These are phyloP conservation scores for Liriodendron chinense DNA, from an alignment of 164 flowering plant species.

Conservation along the genomic window DNA sequence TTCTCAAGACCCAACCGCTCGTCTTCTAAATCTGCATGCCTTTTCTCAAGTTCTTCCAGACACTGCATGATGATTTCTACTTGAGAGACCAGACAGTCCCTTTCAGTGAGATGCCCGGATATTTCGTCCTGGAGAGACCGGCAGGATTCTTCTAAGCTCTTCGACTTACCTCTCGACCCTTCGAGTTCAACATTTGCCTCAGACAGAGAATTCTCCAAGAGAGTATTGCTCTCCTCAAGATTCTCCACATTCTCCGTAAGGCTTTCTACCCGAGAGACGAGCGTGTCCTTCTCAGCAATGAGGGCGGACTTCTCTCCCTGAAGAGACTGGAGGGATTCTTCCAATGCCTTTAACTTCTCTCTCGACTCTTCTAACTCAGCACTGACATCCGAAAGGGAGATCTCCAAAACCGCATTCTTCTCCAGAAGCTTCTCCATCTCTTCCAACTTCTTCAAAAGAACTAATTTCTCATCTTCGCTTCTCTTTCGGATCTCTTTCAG, in stretches of 20 bases:
- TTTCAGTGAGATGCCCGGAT: slow-evolving; percentile 52
- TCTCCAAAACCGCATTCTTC: slow-evolving; percentile 42
- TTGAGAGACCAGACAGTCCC: slow-evolving; percentile 39
- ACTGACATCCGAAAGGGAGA: slow-evolving; percentile 47
- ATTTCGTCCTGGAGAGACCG: slow-evolving; percentile 58
- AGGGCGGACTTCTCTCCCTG: slow-evolving; percentile 60
- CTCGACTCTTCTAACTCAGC: slow-evolving; percentile 45
- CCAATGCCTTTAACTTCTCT: slow-evolving; percentile 43
- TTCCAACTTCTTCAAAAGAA: slow-evolving; percentile 48
- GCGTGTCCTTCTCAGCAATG: slow-evolving; percentile 55
- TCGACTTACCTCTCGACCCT: slow-evolving; percentile 52
- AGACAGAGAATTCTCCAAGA: slow-evolving; percentile 61
- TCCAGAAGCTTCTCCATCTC: slow-evolving; percentile 48
- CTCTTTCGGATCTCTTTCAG: slow-evolving; percentile 50
- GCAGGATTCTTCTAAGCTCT: slow-evolving; percentile 65
- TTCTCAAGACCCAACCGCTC: slow-evolving; percentile 50
- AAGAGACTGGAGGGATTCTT: slow-evolving; percentile 52
- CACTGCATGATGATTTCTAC: slow-evolving; percentile 46
- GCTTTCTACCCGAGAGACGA: slow-evolving; percentile 60
- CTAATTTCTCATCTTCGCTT: slow-evolving; percentile 43
- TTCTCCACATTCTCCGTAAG: slow-evolving; percentile 59
- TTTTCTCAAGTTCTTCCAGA: slow-evolving; percentile 52
- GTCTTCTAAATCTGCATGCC: slow-evolving; percentile 49
- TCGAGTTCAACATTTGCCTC: slow-evolving; percentile 65
- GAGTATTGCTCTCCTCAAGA: slow-evolving; percentile 54